These are phyloP conservation scores for Leptographium lundbergii DNA, from an alignment of 2,329 filamentous ascomycete species.

Conservation along the genomic window DNA sequence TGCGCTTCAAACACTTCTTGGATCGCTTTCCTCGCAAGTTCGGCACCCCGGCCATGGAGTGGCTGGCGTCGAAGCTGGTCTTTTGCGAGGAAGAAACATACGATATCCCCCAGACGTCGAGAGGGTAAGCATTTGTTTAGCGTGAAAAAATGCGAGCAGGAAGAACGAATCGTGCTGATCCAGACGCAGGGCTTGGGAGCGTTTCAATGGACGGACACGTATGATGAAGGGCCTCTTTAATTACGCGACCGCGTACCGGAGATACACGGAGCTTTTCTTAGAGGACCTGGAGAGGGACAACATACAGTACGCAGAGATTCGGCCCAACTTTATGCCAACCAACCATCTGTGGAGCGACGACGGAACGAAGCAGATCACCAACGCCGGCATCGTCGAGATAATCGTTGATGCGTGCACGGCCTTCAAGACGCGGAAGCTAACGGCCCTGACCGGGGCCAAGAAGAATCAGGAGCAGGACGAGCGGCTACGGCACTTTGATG, in stretches of 20 bases:
- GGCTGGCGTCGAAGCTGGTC: conserved; percentile 50
- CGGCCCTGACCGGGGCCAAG: no score
- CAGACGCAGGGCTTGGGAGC: conserved; percentile 35
- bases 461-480: conserved; percentile 5
- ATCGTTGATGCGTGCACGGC: conserved; percentile 40
- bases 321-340: conserved; percentile 53
- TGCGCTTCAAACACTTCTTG: conserved; percentile 30
- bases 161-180: not conserved
- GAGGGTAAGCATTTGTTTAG: conserved; percentile 33
- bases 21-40: conserved; percentile 19
- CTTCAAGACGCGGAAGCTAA: conserved; percentile 27
- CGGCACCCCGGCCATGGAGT: conserved; percentile 26
- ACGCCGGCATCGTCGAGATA: conserved; percentile 46
- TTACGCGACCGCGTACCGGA: conserved; percentile 48
- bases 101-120: conserved; percentile 31
- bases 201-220: conserved; percentile 56
- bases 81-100: conserved; percentile 50
- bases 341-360: conserved; percentile 50
- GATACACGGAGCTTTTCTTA: conserved; percentile 47
- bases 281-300: conserved; percentile 50
- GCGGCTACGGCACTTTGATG: conserved; percentile 34
- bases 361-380: conserved; percentile 37
- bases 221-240: conserved; percentile 64
- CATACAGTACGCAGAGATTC: conserved; percentile 59
- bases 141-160: not conserved